These are phyloP conservation scores for Phaffia rhodozyma DNA, from an alignment of 1,284 basidiomycete genomes.

Conservation along the genomic window DNA sequence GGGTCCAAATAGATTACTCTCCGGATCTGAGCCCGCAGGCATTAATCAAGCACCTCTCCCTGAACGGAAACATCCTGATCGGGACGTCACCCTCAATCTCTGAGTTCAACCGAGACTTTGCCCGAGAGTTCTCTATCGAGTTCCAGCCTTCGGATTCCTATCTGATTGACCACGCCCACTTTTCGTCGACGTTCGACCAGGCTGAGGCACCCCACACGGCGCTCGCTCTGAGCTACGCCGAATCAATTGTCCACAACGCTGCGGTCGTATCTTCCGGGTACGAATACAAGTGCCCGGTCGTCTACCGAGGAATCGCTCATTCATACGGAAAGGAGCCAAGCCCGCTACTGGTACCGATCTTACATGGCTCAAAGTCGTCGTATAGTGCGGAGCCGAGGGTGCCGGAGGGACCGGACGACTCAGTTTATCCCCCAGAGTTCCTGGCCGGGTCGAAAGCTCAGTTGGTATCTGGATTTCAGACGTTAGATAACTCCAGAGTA, in stretches of 20 bases:
- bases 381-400: conserved; percentile 54
- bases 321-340: conserved; percentile 43
- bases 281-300: conserved; percentile 35
- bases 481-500: conserved; percentile 59
- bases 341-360: conserved; percentile 69
- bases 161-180: conserved; percentile 39
- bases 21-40: conserved; percentile 71
- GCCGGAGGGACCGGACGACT: conserved; percentile 37
- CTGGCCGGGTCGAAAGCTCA: conserved; percentile 60
- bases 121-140: conserved; percentile 45
- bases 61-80: conserved; percentile 71
- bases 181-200: conserved; percentile 19
- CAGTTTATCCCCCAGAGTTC: conserved; percentile 28
- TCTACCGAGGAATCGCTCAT: conserved; percentile 68
- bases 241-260: conserved; percentile 57
- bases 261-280: conserved; percentile 22
- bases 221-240: conserved; percentile 56
- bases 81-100: conserved; percentile 52
- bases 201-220: conserved; percentile 43
- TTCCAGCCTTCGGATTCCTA: conserved; percentile 35
- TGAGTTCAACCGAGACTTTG: conserved; percentile 40
- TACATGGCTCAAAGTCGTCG: conserved; percentile 51
- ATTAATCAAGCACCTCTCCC: conserved; percentile 58
- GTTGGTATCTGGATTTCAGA: conserved; percentile 82
- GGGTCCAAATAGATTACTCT: conserved; percentile 45